These are phyloP conservation scores for Huntiella moniliformis DNA, from an alignment of 2,329 filamentous ascomycete species.

Conservation along the genomic window DNA sequence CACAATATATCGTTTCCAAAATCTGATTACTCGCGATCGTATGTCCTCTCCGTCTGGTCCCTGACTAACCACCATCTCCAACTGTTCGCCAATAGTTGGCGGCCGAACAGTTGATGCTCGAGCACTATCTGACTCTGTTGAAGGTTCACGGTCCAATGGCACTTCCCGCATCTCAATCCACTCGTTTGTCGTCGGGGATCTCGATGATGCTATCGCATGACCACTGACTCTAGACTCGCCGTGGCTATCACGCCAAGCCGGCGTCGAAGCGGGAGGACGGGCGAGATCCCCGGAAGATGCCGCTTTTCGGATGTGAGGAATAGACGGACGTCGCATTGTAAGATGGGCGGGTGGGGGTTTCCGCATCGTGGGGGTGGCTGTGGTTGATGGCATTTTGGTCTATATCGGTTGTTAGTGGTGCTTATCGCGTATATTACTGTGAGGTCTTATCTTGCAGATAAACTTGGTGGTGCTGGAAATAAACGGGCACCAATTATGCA, in stretches of 20 bases:
- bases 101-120: not conserved
- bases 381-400: not conserved
- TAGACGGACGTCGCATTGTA: not conserved
- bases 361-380: not conserved
- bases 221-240: not conserved
- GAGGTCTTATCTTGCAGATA: not conserved
- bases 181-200: not conserved
- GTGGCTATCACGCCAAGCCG: not conserved
- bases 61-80: not conserved
- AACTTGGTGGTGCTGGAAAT: not conserved
- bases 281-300: not conserved
- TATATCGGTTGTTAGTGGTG: not conserved
- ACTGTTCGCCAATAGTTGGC: not conserved
- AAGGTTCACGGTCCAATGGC: not conserved
- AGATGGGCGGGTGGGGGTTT: not conserved
- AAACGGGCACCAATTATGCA: too few species aligned
- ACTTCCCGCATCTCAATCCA: slow-evolving; percentile 10
- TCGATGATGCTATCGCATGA: not conserved
- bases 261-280: not conserved
- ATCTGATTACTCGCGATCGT: not conserved
- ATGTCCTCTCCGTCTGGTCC: not conserved
- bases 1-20: slow-evolving; percentile 8
- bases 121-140: not conserved
- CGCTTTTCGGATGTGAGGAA: not conserved
- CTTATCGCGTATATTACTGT: not conserved